A percentile compares a stretch with the other conserved stretches of the same genome.
These are phyloP conservation scores for Boletus fagicola DNA, from an alignment of 768 basidiomycete genomes.

Conservation along the genomic window DNA sequence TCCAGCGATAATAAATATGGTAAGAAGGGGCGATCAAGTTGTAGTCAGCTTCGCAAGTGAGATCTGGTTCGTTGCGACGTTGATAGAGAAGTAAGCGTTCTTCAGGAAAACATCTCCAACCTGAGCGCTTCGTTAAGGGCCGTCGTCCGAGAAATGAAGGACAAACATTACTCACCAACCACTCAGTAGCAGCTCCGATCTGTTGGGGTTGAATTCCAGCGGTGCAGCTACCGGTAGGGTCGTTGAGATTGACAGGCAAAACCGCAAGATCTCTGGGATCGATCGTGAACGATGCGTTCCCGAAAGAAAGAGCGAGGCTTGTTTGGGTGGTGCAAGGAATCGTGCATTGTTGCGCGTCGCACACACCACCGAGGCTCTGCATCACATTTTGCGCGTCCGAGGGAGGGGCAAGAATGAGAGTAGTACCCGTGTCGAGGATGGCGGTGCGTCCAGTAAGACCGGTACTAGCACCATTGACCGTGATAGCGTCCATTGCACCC, in stretches of 20 bases:
- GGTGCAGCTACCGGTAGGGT: constrained; percentile 58
- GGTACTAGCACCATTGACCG: constrained; percentile 53
- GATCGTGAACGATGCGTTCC: constrained; percentile 58
- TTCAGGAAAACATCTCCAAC: constrained; percentile 76
- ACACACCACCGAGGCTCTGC: constrained; percentile 53
- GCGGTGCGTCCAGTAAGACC: constrained; percentile 63
- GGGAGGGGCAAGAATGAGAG: constrained; percentile 40
- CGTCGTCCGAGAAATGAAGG: not conserved
- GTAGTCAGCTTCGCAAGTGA: constrained; percentile 55
- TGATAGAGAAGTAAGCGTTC: constrained; percentile 71
- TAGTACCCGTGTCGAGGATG: constrained; percentile 57
- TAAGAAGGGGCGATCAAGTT: constrained; percentile 4
- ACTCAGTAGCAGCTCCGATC: constrained; percentile 57
- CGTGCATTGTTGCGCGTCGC: constrained; percentile 51
- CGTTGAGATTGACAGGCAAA: constrained; percentile 48
- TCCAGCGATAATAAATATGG: constrained; percentile 2
- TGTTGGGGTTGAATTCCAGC: constrained; percentile 68
- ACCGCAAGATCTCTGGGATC: constrained; percentile 66
- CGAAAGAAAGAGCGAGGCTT: constrained; percentile 55
- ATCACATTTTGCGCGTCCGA: constrained; percentile 58
- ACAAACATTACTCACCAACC: constrained; percentile 53
- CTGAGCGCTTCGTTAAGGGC: constrained; percentile 11
- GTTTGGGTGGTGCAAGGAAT: constrained; percentile 64
- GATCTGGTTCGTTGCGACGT: constrained; percentile 56
- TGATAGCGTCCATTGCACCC: constrained; percentile 55